A percentile compares a stretch with the other conserved stretches of the same genome.
Evolutionary conservation across 2,329 filamentous ascomycete species (phyloP).

Genomic region (Cryphonectria nitschkei): DNA sequence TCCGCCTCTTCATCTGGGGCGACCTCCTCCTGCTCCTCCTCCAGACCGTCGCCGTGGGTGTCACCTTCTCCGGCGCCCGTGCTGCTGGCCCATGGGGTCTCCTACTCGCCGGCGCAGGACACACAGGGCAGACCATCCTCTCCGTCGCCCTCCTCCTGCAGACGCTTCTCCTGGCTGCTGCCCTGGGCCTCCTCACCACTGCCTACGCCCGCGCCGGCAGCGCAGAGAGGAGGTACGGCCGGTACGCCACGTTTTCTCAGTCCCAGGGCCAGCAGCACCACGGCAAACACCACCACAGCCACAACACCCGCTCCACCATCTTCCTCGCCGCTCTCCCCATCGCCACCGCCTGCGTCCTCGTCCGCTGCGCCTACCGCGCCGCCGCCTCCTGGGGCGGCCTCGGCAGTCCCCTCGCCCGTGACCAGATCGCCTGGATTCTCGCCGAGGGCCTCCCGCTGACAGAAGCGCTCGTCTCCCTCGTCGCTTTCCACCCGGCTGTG

Average conservation of each 20-base stretch:
- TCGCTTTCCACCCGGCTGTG: conserved; percentile 36
- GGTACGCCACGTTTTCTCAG: conserved; percentile 37
- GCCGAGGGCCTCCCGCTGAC: conserved; percentile 38
- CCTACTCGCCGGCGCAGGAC: conserved; percentile 16
- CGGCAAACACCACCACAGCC: conserved; percentile 30
- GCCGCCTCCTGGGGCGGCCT: conserved; percentile 35
- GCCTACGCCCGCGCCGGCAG: conserved; percentile 33
- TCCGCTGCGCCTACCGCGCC: conserved; percentile 35
- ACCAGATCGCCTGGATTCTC: conserved; percentile 36
- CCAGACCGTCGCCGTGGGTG: conserved; percentile 35
- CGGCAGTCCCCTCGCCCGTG: conserved; percentile 33
- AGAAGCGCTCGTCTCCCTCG: conserved; percentile 36
- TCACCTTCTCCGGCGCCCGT: conserved; percentile 35
- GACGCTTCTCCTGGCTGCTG: conserved; percentile 32
- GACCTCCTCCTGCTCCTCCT: conserved; percentile 35
- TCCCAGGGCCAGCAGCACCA: neutral
- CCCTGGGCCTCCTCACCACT: conserved; percentile 34
- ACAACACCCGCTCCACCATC: conserved; percentile 35
- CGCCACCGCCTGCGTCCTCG: conserved; percentile 34
- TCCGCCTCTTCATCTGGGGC: conserved; percentile 34
- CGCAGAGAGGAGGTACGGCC: conserved; percentile 34
- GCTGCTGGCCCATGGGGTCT: conserved; percentile 23
- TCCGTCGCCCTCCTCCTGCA: conserved; percentile 36
- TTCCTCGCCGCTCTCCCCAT: conserved; percentile 35
- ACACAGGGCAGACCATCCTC: conserved; percentile 30